Percentiles rank a stretch among this genome's conserved stretches.
Evolutionary conservation across 768 basidiomycete genomes (phyloP).

Genomic region (Amanita phalloides): DNA sequence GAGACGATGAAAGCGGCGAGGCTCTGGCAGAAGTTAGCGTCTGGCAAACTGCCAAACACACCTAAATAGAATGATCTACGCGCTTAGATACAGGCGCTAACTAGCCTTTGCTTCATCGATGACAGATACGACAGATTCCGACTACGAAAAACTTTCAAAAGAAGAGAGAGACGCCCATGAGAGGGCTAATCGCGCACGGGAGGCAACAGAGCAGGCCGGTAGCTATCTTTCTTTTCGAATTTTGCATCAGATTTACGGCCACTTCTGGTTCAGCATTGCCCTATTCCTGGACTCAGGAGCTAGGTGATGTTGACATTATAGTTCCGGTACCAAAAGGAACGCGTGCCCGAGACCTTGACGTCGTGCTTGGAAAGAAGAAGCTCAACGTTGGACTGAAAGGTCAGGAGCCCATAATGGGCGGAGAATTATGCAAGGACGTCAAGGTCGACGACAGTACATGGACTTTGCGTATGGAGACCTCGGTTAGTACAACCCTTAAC

Average conservation of each 20-base stretch:
- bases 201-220: conserved; percentile 81
- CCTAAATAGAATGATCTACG: conserved; percentile 1
- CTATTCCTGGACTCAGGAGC: conserved; percentile 85
- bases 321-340: conserved; percentile 86
- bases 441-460: conserved; percentile 96
- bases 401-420: conserved; percentile 75
- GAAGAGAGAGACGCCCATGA: conserved; percentile 73
- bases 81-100: conserved; percentile 4
- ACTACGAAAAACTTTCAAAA: conserved; percentile 66
- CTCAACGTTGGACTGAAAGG: conserved; percentile 81
- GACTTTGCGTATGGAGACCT: conserved; percentile 65
- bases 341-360: conserved; percentile 59
- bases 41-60: background rate
- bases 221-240: conserved; percentile 17
- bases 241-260: conserved; percentile 10
- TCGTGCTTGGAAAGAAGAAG: conserved; percentile 73
- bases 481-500: background rate
- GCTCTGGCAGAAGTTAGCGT: background rate
- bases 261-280: conserved; percentile 55
- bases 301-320: conserved; percentile 76
- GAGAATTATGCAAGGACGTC: conserved; percentile 87
- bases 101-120: conserved; percentile 8
- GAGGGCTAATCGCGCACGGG: conserved; percentile 53
- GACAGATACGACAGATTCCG: conserved; percentile 25
- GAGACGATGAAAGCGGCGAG: background rate